A percentile compares a stretch with the other conserved stretches of the same genome.
Conservation (phyloP, 148 eudicot genomes). For the Amaranthus palmeri region DNA sequence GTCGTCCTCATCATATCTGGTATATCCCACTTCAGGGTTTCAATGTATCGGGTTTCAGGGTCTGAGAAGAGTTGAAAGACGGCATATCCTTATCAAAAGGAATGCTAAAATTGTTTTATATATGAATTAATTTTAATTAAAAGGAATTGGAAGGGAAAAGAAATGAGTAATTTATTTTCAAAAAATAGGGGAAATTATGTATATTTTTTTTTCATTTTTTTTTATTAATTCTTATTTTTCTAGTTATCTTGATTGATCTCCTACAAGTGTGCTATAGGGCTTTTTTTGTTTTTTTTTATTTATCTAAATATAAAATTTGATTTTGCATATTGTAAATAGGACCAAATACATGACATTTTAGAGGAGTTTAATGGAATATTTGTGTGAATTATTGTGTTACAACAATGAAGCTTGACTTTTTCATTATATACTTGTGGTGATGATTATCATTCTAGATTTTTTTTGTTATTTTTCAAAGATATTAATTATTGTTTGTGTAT, state of each 20-base stretch:
- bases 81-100: too few species aligned
- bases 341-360: slow-evolving; percentile 30
- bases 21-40: too few species aligned
- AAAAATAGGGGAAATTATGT: not conserved
- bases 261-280: slow-evolving; percentile 34
- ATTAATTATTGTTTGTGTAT: slow-evolving; percentile 1
- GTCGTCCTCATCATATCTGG: not conserved
- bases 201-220: not conserved
- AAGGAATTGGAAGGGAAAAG: not conserved
- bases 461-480: not conserved
- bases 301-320: slow-evolving; percentile 14
- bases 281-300: slow-evolving; percentile 20
- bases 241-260: slow-evolving; percentile 9
- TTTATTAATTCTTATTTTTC: slow-evolving; percentile 1
- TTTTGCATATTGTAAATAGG: slow-evolving; percentile 52
- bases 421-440: slow-evolving; percentile 6
- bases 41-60: too few species aligned
- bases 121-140: not conserved
- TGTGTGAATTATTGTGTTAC: slow-evolving; percentile 37
- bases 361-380: slow-evolving; percentile 25
- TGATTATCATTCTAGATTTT: not conserved
- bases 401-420: slow-evolving; percentile 25
- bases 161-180: not conserved
- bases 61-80: too few species aligned
- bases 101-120: too few species aligned